These are phyloP conservation scores for Hemisphaericaspora subhashii DNA, from an alignment of 1,139 yeast genomes.

Conservation along the genomic window DNA sequence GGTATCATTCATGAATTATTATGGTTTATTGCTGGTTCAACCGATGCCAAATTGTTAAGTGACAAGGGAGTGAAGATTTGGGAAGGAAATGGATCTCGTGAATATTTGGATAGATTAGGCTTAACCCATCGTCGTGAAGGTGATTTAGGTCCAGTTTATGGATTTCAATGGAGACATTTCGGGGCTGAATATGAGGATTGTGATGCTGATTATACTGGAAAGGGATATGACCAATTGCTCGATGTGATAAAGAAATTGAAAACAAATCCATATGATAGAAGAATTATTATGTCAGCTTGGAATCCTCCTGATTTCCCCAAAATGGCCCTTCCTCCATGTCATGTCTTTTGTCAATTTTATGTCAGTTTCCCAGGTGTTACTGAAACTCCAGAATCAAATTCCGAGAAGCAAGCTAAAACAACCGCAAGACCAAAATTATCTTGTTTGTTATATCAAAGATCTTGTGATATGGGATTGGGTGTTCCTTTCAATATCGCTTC, in stretches of 20 bases:
- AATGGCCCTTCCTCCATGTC: constrained; percentile 99
- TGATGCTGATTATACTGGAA: constrained; percentile 79
- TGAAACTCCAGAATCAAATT: constrained; percentile 16
- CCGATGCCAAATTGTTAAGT: constrained; percentile 77
- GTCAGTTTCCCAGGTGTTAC: constrained; percentile 70
- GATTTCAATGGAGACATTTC: constrained; percentile 99
- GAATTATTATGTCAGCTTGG: constrained; percentile 97
- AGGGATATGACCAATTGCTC: constrained; percentile 88
- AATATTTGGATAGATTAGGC: constrained; percentile 82
- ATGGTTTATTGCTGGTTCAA: constrained; percentile 90
- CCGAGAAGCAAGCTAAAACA: constrained; percentile 17
- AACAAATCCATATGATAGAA: constrained; percentile 87
- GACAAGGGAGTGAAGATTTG: constrained; percentile 91
- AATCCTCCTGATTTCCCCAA: constrained; percentile 90
- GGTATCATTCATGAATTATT: constrained; percentile 86
- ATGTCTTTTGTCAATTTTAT: constrained; percentile 92
- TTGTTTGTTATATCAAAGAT: constrained; percentile 89
- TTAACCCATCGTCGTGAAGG: constrained; percentile 81
- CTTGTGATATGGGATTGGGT: constrained; percentile 99
- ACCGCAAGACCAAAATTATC: constrained; percentile 62
- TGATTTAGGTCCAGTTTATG: constrained; percentile 97
- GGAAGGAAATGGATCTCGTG: constrained; percentile 99
- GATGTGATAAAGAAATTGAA: constrained; percentile 78
- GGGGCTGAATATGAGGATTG: constrained; percentile 90
- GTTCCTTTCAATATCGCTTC: constrained; percentile 98